A percentile compares a stretch with the other conserved stretches of the same genome.
Conservation (phyloP, 2,329 filamentous ascomycete species). For the Pyrenochaeta sp. region DNA sequence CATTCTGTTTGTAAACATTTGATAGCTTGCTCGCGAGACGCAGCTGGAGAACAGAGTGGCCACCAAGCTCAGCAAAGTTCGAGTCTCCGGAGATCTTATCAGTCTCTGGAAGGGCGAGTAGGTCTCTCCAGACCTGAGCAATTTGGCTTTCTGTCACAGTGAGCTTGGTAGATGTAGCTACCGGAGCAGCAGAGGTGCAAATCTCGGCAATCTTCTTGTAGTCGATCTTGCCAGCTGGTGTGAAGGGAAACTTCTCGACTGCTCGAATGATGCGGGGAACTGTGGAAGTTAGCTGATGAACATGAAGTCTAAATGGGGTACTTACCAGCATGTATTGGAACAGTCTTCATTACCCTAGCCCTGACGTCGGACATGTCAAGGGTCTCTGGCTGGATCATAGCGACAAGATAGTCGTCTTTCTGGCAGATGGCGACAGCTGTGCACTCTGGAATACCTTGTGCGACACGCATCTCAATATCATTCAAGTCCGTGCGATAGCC, state of each 20-base stretch:
- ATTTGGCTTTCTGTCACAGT: constrained; percentile 3
- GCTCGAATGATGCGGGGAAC: constrained; percentile 32
- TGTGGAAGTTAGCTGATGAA: not conserved
- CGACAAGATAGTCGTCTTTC: constrained; percentile 34
- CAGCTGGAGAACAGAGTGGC: constrained; percentile 32
- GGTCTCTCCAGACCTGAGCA: constrained; percentile 3
- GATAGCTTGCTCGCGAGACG: constrained; percentile 7
- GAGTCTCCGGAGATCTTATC: constrained; percentile 9
- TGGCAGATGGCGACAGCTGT: constrained; percentile 32
- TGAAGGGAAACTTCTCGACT: constrained; percentile 39
- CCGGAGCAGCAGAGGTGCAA: not conserved
- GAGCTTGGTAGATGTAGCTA: not conserved
- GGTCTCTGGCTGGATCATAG: constrained; percentile 31
- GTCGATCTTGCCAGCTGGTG: constrained; percentile 42
- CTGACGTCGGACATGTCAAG: constrained; percentile 11
- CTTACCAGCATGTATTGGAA: constrained; percentile 23
- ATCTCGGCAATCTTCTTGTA: constrained; percentile 34
- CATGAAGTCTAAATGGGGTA: not conserved
- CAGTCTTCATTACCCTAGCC: constrained; percentile 1
- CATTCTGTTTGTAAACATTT: constrained; percentile 10
- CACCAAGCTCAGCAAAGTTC: constrained; percentile 37
- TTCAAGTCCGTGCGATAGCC: constrained; percentile 52
- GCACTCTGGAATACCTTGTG: constrained; percentile 8
- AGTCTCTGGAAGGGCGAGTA: constrained; percentile 4
- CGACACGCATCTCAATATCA: constrained; percentile 46